These are phyloP conservation scores for Chimonanthus praecox DNA, from an alignment of 164 flowering plant genomes.

Conservation along the genomic window DNA sequence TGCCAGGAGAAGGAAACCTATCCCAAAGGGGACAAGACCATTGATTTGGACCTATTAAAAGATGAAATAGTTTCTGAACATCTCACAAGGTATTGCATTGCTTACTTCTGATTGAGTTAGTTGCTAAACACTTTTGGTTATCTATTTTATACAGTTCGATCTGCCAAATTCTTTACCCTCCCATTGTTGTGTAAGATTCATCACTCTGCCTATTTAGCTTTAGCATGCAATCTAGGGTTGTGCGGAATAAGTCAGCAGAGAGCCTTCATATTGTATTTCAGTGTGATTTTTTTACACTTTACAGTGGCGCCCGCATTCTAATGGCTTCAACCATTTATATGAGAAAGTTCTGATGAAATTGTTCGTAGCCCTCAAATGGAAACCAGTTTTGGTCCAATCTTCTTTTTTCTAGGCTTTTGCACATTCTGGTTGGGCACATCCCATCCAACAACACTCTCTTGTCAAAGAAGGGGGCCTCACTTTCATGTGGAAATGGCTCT, in stretches of 20 bases:
- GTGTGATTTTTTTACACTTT: background rate
- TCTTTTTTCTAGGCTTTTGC: background rate
- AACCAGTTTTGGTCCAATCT: background rate
- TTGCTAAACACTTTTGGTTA: background rate
- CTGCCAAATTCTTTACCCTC: background rate
- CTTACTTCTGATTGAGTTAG: too few relatives aligned
- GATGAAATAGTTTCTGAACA: constrained; percentile 97
- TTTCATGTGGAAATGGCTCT: background rate
- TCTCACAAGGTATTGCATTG: constrained; percentile 59
- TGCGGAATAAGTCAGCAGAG: background rate
- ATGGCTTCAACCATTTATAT: background rate
- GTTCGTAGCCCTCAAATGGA: background rate
- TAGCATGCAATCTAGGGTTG: background rate
- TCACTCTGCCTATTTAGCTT: background rate
- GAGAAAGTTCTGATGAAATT: background rate
- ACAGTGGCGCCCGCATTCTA: background rate
- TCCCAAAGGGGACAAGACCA: constrained; percentile 13
- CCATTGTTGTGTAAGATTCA: background rate
- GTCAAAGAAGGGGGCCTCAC: background rate
- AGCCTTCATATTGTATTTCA: background rate
- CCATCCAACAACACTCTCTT: background rate
- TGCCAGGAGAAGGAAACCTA: constrained; percentile 21
- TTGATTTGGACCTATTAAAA: constrained; percentile 39
- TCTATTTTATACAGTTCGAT: background rate
- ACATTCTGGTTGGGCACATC: background rate